phyloP scores from a whole-genome alignment of 139 green algal genomes.

The Coccomyxa sp. region DNA sequence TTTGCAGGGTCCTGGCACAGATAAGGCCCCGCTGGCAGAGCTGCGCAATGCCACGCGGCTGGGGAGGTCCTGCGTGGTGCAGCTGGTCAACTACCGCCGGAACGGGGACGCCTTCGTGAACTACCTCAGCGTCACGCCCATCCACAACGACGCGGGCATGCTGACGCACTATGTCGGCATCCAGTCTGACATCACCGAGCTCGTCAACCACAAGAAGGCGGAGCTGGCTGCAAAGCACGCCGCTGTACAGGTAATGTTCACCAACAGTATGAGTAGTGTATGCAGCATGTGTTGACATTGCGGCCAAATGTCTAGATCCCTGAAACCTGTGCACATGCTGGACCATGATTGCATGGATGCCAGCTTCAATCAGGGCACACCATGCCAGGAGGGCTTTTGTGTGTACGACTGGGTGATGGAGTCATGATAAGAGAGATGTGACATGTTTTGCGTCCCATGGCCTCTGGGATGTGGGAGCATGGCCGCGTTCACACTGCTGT shows the following conservation, averaged over 20 bases:
- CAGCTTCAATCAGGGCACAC: too few species aligned
- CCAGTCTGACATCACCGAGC: conserved; percentile 80
- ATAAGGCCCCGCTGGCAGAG: conserved; percentile 22
- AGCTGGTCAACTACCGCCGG: conserved; percentile 63
- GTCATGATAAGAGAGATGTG: too few species aligned
- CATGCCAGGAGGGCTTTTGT: too few species aligned
- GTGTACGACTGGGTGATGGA: too few species aligned
- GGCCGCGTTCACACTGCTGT: too few species aligned
- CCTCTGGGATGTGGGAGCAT: too few species aligned
- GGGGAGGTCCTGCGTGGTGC: conserved; percentile 36
- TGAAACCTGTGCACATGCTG: too few species aligned
- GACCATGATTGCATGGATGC: too few species aligned
- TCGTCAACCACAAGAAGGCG: conserved; percentile 55
- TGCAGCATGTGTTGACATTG: too few species aligned
- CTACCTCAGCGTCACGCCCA: conserved; percentile 70
- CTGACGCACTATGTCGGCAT: conserved; percentile 83
- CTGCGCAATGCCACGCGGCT: conserved; percentile 28
- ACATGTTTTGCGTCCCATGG: too few species aligned
- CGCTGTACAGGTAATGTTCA: conserved; percentile 31
- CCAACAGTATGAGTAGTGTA: too few species aligned
- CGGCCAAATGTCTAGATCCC: too few species aligned
- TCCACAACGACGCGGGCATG: conserved; percentile 44
- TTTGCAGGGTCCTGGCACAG: conserved; percentile 36
- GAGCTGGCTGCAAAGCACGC: conserved; percentile 59
- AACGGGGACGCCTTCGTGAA: conserved; percentile 74